Base-by-base conservation (phyloP, 495 filamentous ascomycete genomes). In the Halenospora varia region DNA sequence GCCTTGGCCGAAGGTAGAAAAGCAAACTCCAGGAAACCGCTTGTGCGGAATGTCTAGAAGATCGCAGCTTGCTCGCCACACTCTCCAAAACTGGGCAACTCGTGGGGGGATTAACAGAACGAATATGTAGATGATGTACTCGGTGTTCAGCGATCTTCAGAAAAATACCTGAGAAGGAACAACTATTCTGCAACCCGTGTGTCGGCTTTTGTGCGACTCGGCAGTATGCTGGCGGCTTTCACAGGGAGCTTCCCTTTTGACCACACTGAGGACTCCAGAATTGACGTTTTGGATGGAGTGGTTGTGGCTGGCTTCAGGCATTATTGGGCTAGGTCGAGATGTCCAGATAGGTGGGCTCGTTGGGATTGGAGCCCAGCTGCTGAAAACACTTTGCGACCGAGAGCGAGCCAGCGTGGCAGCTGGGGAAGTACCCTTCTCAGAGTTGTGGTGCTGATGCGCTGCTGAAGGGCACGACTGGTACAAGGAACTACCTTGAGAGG, bases 71-170 rank as follows among this genome's bases (percentile, higher is more conserved):
- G 18, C 15, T 55, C 23, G 53, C 41, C 39, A 55, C 56, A 47
- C 56, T 48, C 29, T 59, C 17, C 40, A 47, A 39, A 59, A 35
- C 29, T 17, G 56, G 48, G 56, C 49, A 48, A n/a, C 25, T 26
- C 19, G 49, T 6, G 24, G 42, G 13, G 13, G 17, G 17, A 45
- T 45, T n/a, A 45, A 45, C 42, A 45, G n/a, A 45, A 45, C 6
- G 42, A 45, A 45, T 6, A 4, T 15, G 42, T 45, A 45, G 3
- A 45, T 4, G 17, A 59, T 19, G 44, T 59, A 59, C 56, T 59
- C 48, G 56, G 56, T 40, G 56, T 51, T 59, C 18, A 50, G 41
- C 20, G 57, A 59, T 60, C 57, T 25, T 51, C 52, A 22, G 2
- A 17, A 23, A 48, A 47, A 52, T 45, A 6, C 42, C 42, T 45